Evolutionary conservation across 495 filamentous ascomycete species (phyloP), one percentile per base, ranked within the genome.

Genomic region (Diplogelasinospora grovesii): DNA sequence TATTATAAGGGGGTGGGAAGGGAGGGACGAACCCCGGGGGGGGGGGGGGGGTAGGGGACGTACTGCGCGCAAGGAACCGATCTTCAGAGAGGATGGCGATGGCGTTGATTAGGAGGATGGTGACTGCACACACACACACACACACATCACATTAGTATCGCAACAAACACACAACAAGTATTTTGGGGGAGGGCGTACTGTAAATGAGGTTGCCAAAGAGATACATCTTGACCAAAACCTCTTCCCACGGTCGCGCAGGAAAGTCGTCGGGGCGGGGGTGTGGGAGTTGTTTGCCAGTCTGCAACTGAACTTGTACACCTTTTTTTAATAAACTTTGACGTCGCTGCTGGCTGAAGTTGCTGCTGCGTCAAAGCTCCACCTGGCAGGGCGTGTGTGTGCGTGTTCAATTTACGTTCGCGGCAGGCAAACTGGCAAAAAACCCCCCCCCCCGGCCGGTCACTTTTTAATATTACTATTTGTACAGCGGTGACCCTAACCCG

Each of bases 81-180:
- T 98, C 92, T 77, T 98, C 90, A 53, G 89, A 95, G 35, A 97
- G 82, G 64, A 98, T 81, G 36, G 89, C 86, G 58, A 97, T 86
- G 27, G 86, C 86, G 67, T 98, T 98, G 57, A 89, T 78, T 59
- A 97, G 75, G 56, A 98, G 84, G 59, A 94, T 55, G 43, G 77
- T 72, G 36, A 86, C 87, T 92, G 54, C 4, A 19, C 14, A 1
- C 20, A 5, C 3, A 8, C 6, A 19, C 24, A 25, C n/a, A n/a
- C n/a, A n/a, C n/a, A n/a, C n/a, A n/a, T n/a, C n/a, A n/a, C n/a
- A n/a, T n/a, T n/a, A n/a, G n/a, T n/a, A 33, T 41, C 44, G 35
- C 35, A 55, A 36, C 19, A 34, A 40, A 45, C 43, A 45, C n/a
- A n/a, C n/a, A n/a, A n/a, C n/a, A n/a, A n/a, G n/a, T n/a, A n/a